Evolutionary conservation across 139 green algal genomes (phyloP).

Genomic region (Chlamydomonas schloesseri): DNA sequence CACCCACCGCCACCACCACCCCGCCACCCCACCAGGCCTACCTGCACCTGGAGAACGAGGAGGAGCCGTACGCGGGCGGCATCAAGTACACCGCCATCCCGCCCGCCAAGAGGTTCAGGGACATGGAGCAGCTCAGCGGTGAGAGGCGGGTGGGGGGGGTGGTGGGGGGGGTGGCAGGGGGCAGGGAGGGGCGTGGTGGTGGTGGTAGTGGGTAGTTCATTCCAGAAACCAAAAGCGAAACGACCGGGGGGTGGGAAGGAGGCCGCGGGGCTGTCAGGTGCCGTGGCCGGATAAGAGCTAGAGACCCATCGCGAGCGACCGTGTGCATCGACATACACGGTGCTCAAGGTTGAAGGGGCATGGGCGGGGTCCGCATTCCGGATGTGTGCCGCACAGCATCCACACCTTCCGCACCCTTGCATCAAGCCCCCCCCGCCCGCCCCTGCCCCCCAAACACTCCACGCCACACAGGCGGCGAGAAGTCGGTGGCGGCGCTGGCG

Average conservation of each 20-base stretch:
- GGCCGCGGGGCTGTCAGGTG: too few species aligned
- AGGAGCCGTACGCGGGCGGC: slow-evolving; percentile 90
- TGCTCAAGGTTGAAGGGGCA: too few species aligned
- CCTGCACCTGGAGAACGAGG: slow-evolving; percentile 85
- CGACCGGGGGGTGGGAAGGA: not conserved
- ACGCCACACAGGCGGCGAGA: slow-evolving; percentile 68
- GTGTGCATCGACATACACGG: too few species aligned
- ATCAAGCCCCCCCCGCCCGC: too few species aligned
- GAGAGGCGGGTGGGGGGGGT: slow-evolving; percentile 11
- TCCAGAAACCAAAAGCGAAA: too few species aligned
- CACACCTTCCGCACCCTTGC: too few species aligned
- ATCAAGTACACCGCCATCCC: slow-evolving; percentile 97
- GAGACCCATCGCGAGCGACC: too few species aligned
- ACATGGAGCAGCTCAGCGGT: slow-evolving; percentile 98
- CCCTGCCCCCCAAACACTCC: too few species aligned
- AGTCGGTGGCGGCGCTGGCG: slow-evolving; percentile 96
- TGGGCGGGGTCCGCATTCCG: too few species aligned
- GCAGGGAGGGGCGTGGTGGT: not conserved
- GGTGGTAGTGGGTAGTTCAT: not conserved
- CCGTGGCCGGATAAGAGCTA: too few species aligned
- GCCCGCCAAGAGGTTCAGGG: slow-evolving; percentile 95
- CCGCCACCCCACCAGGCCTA: slow-evolving; percentile 70
- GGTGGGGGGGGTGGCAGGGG: not conserved
- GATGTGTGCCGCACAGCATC: too few species aligned
- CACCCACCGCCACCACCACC: too few species aligned